phyloP scores from a whole-genome alignment of 768 basidiomycete genomes.

The Lenzites betulinus region DNA sequence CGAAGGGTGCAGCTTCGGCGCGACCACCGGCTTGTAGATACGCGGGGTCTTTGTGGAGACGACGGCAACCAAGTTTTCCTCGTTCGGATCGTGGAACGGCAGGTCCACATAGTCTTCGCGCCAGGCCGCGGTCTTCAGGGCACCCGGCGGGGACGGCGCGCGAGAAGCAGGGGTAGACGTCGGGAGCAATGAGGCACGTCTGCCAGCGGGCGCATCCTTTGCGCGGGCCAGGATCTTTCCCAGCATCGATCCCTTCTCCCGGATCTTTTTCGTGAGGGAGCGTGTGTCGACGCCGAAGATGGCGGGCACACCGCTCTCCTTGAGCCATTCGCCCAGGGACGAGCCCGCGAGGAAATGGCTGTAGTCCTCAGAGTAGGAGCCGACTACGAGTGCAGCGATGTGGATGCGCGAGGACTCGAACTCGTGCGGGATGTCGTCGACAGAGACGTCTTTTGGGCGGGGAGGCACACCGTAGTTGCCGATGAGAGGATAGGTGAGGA shows the following conservation, averaged over 20 bases:
- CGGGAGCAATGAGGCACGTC: conserved; percentile 37
- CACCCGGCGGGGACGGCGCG: conserved; percentile 54
- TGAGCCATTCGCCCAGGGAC: conserved; percentile 88
- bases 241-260: conserved; percentile 92
- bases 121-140: conserved; percentile 55
- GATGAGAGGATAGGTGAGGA: conserved; percentile 94
- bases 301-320: conserved; percentile 92
- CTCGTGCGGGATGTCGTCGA: conserved; percentile 63
- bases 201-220: conserved; percentile 44
- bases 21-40: conserved; percentile 61
- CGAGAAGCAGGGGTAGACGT: conserved; percentile 46
- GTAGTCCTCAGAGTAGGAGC: conserved; percentile 92
- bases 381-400: conserved; percentile 86
- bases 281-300: conserved; percentile 97
- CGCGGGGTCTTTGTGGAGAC: conserved; percentile 77
- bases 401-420: conserved; percentile 98
- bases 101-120: conserved; percentile 80
- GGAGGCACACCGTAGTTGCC: conserved; percentile 97
- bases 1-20: conserved; percentile 69
- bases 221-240: conserved; percentile 78
- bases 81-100: conserved; percentile 87
- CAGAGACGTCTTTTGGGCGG: conserved; percentile 46
- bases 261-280: conserved; percentile 92
- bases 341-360: conserved; percentile 93
- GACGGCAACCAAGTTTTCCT: conserved; percentile 84